These are phyloP conservation scores for Coffea humblotiana DNA, from an alignment of 305 asterid genomes.

Conservation along the genomic window DNA sequence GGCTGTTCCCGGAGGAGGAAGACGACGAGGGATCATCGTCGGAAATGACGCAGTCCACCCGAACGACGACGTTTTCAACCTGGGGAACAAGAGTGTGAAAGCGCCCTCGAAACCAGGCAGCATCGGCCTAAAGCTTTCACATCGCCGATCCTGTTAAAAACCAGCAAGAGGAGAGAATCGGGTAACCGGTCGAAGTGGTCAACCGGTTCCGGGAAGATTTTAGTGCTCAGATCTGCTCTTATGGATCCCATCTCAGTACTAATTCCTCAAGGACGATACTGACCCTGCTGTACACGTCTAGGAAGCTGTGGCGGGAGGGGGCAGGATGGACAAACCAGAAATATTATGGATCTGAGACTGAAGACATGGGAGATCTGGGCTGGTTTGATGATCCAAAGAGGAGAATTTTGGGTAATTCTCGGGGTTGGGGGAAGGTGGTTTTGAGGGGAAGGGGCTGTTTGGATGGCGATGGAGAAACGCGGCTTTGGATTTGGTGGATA, in stretches of 20 bases:
- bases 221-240: constrained; percentile 49
- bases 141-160: constrained; percentile 83
- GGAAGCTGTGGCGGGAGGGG: constrained; percentile 7
- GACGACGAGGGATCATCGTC: constrained; percentile 52
- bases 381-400: constrained; percentile 1
- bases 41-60: constrained; percentile 91
- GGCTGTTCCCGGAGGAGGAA: constrained; percentile 14
- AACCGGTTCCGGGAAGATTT: constrained; percentile 34
- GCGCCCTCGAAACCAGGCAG: constrained; percentile 70
- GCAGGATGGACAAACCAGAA: not conserved
- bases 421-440: not conserved
- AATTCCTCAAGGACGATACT: not conserved
- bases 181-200: constrained; percentile 82
- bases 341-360: constrained; percentile 7
- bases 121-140: constrained; percentile 85
- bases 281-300: not conserved
- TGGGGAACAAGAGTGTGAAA: constrained; percentile 77
- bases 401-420: not conserved
- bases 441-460: not conserved
- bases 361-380: constrained; percentile 3
- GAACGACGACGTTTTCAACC: constrained; percentile 79
- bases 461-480: not conserved
- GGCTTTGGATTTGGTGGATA: not conserved
- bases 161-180: constrained; percentile 64
- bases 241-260: constrained; percentile 41